phyloP scores from a whole-genome alignment of 495 filamentous ascomycete genomes.

The Aspergillus wentii region DNA sequence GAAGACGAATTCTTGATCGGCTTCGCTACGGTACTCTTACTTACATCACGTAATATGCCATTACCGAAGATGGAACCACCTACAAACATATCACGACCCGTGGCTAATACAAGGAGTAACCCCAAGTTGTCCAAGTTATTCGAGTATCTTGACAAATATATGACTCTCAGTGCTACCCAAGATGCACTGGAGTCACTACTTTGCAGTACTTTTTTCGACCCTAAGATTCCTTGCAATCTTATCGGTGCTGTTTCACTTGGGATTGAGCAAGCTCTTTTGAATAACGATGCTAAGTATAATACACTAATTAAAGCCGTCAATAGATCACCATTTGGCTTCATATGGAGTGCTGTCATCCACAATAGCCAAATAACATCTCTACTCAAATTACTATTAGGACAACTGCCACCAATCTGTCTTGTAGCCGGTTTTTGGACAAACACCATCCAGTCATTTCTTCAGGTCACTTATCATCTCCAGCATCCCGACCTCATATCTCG shows the following conservation, averaged over 20 bases:
- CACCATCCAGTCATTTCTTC: constrained; percentile 14
- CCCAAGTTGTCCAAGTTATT: constrained; percentile 4
- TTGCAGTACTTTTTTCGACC: constrained; percentile 18
- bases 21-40: constrained; percentile 6
- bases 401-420: constrained; percentile 11
- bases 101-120: no score
- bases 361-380: constrained; percentile 1
- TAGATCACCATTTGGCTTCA: constrained; percentile 5
- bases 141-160: constrained; percentile 7
- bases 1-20: constrained; percentile 9
- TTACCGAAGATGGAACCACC: constrained; percentile 8
- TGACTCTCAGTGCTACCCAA: constrained; percentile 11
- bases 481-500: not conserved
- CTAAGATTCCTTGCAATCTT: constrained; percentile 13
- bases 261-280: constrained; percentile 6
- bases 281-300: not conserved
- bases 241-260: constrained; percentile 11
- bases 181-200: constrained; percentile 13
- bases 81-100: not conserved
- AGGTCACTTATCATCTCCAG: constrained; percentile 7
- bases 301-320: constrained; percentile 5
- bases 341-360: constrained; percentile 10
- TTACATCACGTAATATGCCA: constrained; percentile 5
- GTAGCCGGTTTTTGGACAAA: constrained; percentile 10
- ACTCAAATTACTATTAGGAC: not conserved